phyloP scores from a whole-genome alignment of 371 early-diverging fungal genomes.

The Mucor mucedo region DNA sequence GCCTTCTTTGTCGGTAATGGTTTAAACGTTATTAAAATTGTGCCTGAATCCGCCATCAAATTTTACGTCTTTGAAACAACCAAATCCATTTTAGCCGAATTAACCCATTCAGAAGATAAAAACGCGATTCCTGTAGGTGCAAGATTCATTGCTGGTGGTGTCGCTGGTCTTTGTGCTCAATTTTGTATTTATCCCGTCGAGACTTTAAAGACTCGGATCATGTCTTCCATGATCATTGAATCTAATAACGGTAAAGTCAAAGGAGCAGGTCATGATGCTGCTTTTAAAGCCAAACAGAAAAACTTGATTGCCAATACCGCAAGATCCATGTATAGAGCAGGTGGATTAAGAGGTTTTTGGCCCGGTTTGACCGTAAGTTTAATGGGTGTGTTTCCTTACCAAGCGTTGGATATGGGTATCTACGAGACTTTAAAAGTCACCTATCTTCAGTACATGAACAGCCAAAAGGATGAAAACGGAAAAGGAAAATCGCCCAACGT shows the following conservation, averaged over 20 bases:
- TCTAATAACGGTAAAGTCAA: not conserved
- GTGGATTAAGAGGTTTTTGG: slow-evolving; percentile 74
- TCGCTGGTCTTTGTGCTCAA: slow-evolving; percentile 81
- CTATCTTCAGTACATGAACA: slow-evolving; percentile 62
- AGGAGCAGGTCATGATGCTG: not conserved
- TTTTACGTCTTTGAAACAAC: slow-evolving; percentile 76
- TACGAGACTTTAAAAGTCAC: slow-evolving; percentile 78
- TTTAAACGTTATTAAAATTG: slow-evolving; percentile 80
- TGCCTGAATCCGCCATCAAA: slow-evolving; percentile 81
- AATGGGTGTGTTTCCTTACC: slow-evolving; percentile 83
- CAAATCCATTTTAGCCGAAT: slow-evolving; percentile 61
- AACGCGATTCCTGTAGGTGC: slow-evolving; percentile 65
- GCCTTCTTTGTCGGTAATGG: slow-evolving; percentile 86
- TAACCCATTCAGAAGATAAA: slow-evolving; percentile 54
- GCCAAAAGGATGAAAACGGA: slow-evolving; percentile 37
- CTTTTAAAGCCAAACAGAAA: slow-evolving; percentile 18
- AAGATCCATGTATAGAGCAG: slow-evolving; percentile 60
- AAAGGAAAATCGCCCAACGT: slow-evolving; percentile 47
- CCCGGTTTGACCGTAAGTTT: slow-evolving; percentile 71
- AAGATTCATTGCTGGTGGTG: slow-evolving; percentile 79
- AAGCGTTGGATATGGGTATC: slow-evolving; percentile 78
- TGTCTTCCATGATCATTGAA: slow-evolving; percentile 52
- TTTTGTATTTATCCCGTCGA: slow-evolving; percentile 84
- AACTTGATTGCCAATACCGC: slow-evolving; percentile 52
- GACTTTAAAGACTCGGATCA: slow-evolving; percentile 78